Evolutionary conservation across 352 stramenopile genomes (phyloP).

Genomic region (Hyaloperonospora arabidopsidis): DNA sequence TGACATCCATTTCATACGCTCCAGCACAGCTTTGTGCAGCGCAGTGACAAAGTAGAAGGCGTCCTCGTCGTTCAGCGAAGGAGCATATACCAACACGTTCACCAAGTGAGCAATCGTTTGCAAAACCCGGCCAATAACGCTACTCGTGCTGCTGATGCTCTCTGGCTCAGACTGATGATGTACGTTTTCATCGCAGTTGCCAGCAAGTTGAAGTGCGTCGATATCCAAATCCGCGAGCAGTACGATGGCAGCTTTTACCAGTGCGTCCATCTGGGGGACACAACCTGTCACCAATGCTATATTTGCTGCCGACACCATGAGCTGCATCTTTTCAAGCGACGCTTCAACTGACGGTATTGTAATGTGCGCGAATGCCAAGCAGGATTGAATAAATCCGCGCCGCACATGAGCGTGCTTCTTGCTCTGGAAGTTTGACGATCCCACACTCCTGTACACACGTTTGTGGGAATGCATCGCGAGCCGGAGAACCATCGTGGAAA

Average conservation of each 20-base stretch:
- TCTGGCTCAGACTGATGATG: neutral
- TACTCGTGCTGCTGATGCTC: constrained; percentile 6
- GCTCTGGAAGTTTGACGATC: constrained; percentile 7
- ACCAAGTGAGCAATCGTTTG: constrained; percentile 42
- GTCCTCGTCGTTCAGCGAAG: constrained; percentile 67
- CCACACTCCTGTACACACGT: constrained; percentile 15
- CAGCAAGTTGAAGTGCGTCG: constrained; percentile 5
- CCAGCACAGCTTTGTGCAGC: constrained; percentile 56
- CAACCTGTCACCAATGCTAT: constrained; percentile 63
- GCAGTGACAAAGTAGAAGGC: constrained; percentile 85
- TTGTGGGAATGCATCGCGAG: constrained; percentile 57
- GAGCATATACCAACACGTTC: constrained; percentile 62
- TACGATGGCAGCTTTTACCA: constrained; percentile 75
- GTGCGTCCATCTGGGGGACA: constrained; percentile 80
- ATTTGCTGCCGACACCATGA: constrained; percentile 61
- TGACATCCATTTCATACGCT: constrained; percentile 28
- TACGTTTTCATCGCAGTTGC: constrained; percentile 1
- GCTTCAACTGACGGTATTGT: constrained; percentile 79
- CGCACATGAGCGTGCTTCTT: constrained; percentile 30
- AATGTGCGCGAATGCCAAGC: constrained; percentile 85
- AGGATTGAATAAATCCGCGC: constrained; percentile 82
- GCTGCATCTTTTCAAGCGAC: constrained; percentile 40
- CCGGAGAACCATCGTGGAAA: constrained; percentile 49
- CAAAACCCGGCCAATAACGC: constrained; percentile 20
- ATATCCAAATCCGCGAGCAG: constrained; percentile 61